Percentiles rank a stretch among this genome's conserved stretches.
These are phyloP conservation scores for Talaromyces adpressus DNA, from an alignment of 495 filamentous ascomycete genomes.

Conservation along the genomic window DNA sequence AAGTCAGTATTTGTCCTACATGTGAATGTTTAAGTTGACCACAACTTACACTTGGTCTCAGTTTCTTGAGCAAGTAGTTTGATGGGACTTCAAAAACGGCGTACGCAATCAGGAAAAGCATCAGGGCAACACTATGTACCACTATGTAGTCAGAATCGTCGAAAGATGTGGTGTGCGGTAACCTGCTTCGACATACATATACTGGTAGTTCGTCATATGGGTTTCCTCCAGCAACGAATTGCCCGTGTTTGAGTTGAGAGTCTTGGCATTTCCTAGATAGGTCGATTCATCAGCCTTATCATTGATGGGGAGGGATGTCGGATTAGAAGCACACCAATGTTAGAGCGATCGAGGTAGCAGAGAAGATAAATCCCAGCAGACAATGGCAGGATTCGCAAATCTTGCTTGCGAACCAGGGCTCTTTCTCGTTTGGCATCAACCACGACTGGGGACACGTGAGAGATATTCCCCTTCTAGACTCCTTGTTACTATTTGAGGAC, in stretches of 20 bases:
- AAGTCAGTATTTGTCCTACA: too few species aligned
- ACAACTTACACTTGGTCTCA: constrained; percentile 46
- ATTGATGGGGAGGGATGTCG: background rate
- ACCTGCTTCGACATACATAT: constrained; percentile 25
- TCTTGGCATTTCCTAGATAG: constrained; percentile 48
- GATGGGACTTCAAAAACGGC: constrained; percentile 61
- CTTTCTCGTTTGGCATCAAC: too few species aligned
- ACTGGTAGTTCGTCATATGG: constrained; percentile 52
- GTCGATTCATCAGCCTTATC: background rate
- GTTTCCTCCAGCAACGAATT: constrained; percentile 60
- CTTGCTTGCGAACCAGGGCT: constrained; percentile 49
- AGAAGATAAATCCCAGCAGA: constrained; percentile 55
- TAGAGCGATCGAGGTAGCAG: constrained; percentile 60
- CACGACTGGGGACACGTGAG: too few species aligned
- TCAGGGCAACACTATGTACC: constrained; percentile 54
- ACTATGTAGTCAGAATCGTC: background rate
- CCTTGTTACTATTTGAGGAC: too few species aligned
- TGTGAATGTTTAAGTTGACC: too few species aligned
- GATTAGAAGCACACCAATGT: constrained; percentile 50
- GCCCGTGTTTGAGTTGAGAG: constrained; percentile 49
- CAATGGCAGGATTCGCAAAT: constrained; percentile 52
- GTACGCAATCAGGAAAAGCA: constrained; percentile 68
- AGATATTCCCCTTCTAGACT: too few species aligned
- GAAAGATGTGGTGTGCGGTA: too few species aligned
- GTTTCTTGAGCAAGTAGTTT: constrained; percentile 67